Base-by-base conservation (phyloP, 805 yeast genomes). In the Starmerella khaoyaiensis region DNA sequence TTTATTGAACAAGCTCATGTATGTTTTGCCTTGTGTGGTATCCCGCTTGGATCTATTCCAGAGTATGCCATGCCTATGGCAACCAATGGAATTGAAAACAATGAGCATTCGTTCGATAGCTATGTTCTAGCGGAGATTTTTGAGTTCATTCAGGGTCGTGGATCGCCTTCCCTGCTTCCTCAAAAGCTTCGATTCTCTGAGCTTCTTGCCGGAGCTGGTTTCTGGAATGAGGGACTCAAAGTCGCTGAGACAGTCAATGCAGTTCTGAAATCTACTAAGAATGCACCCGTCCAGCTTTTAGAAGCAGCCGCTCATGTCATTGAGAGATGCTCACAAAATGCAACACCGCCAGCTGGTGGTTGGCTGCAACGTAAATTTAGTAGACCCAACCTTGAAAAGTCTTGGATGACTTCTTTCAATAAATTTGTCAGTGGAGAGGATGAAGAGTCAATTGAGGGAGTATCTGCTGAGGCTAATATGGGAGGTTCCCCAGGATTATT, bases 401-500 rank as follows among this genome's bases (percentile, higher is more conserved):
- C 83, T 37, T 82, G 94, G 94, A 87, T 90, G 9, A 86, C 79
- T 29, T 72, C 80, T 4, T 73, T 79, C 52, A 76, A 71, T 53
- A 76, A 74, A 54, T 74, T 77, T 56, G 84, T 87, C 40, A 77
- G 93, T 27, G 96, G 94, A 1, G 96, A 87, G 33, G 93, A 79
- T 24, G 62, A 39, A 11, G 40, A 14, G 5, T 24, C 20, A n/a
- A 15, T 21, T 6, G 15, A 23, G 27, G 10, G 42, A 28, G 25
- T n/a, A 8, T 9, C 31, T 29, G 4, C 22, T 16, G 21, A 23
- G 3, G 5, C n/a, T 9, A 12, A 28, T 8, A 16, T 28, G 22
- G 16, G 19, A 12, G 10, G n/a, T 17, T 14, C 33, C 4, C 5
- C 8, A 9, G 35, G 28, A 6, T 23, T 23, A 23, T n/a, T 23